Evolutionary conservation across 345 rosid genomes (phyloP), one percentile per base, ranked within the genome.

Genomic region (Aquilaria sinensis): DNA sequence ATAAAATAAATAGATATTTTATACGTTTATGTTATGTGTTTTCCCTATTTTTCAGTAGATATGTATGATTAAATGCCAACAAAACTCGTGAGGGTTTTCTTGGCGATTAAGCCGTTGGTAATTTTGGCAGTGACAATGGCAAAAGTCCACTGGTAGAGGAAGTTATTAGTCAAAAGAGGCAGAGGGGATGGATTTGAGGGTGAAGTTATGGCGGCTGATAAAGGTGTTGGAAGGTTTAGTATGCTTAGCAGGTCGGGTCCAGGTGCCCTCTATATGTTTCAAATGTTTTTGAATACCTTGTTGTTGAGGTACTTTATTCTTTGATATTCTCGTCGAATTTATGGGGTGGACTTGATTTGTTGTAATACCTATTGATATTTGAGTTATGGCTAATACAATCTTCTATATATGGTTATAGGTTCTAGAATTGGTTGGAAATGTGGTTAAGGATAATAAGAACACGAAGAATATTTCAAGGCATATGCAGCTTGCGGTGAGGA

Each of bases 371-470:
- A 37, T 4, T 10, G 16, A 32, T 37, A 2, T 10, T 54, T 33
- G 43, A 23, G 11, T 29, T 2, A 4, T 3, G 31, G 12, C 52
- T 10, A 31, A 7, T 61, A 7, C 16, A 15, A 34, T 33, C 41
- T 33, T 31, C 60, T 23, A 23, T 23, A 23, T 0, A 29, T 31
- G 53, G 45, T 37, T 45, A 2, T 33, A 83, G 89, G 92, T 88
- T 53, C 64, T 88, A 72, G 89, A 88, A 71, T 75, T 88, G 9
- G 89, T 86, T 14, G 89, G 96, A 1, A 87, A 87, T 31, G 94
- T 90, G 0, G 94, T 89, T 0, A 81, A 91, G 45, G 92, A 85
- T 32, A 88, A 88, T 71, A 88, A 88, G 79, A 88, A 85, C 83
- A 83, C 79, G 11, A 70, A 86, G 2, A 88, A 85, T 0, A 78